Evolutionary conservation across 73 alveolate genomes (phyloP), one percentile per base, ranked within the genome.

Genomic region (Paramecium pentaurelia): DNA sequence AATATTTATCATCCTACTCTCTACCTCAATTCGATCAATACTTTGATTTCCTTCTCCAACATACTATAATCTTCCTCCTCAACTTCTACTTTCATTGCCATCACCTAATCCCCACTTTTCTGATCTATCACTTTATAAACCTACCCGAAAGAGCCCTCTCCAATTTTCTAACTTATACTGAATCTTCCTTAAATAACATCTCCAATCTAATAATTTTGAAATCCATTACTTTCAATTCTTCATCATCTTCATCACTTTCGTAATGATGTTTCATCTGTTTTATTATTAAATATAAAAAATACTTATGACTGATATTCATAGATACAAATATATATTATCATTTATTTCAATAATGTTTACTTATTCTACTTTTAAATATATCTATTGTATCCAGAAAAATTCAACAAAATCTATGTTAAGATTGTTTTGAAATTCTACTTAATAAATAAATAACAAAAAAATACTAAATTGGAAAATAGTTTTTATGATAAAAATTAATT

Each of bases 131-230:
- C 91, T 80, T 80, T 80, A 36, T 32, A 80, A 25, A 80, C 91
- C 58, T 80, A 44, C 34, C 91, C 91, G n/a, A 80, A 80, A 6
- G 91, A 80, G 8, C 91, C 91, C 45, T 80, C 91, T n/a, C 91
- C 91, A 47, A 80, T 80, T 49, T 45, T 45, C 38, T 40, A 42
- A 45, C 51, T 80, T n/a, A 80, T 49, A 42, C 44, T 40, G 58
- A 80, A 80, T 36, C 91, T 80, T 28, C 75, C 91, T 49, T 80
- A 80, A 4, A 80, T 80, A 2, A 80, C n/a, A 27, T 80, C 91
- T 9, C 91, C 91, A 16, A 47, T 47, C 75, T 80, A 32, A 64
- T 64, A 8, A 64, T 64, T 64, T 64, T 28, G 12, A 14, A 12
- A 64, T 54, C 34, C 10, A 54, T 64, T 64, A 64, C 84, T 64